Percentiles rank a stretch among this genome's conserved stretches.
Evolutionary conservation across 2,329 filamentous ascomycete species (phyloP).

Genomic region (Mycosphaerella arachidis): DNA sequence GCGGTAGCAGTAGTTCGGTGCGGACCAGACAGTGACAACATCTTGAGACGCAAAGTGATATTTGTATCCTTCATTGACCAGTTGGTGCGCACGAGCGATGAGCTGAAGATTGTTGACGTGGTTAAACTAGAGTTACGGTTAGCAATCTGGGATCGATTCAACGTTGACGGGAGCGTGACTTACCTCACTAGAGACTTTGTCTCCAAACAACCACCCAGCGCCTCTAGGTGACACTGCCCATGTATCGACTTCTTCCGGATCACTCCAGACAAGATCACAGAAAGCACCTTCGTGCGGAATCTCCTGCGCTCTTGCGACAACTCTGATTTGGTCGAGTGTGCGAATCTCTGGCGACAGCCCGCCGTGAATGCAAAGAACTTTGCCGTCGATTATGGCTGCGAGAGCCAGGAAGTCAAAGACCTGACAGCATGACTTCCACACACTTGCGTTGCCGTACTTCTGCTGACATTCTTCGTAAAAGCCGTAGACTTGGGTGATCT

Average conservation of each 20-base stretch:
- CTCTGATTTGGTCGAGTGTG: slow-evolving; percentile 69
- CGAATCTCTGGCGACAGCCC: slow-evolving; percentile 69
- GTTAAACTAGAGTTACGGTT: slow-evolving; percentile 52
- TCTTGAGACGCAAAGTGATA: slow-evolving; percentile 95
- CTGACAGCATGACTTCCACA: slow-evolving; percentile 76
- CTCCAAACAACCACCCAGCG: slow-evolving; percentile 64
- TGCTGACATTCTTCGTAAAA: slow-evolving; percentile 75
- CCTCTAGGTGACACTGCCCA: slow-evolving; percentile 64
- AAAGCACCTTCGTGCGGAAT: slow-evolving; percentile 74
- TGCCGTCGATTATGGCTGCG: slow-evolving; percentile 68
- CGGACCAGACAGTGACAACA: slow-evolving; percentile 82
- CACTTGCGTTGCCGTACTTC: slow-evolving; percentile 72
- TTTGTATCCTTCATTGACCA: slow-evolving; percentile 76
- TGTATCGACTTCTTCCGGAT: slow-evolving; percentile 65
- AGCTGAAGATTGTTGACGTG: slow-evolving; percentile 69
- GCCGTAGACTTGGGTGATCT: slow-evolving; percentile 74
- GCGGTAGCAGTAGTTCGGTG: slow-evolving; percentile 93
- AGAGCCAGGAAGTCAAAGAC: slow-evolving; percentile 74
- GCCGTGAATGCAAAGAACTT: slow-evolving; percentile 69
- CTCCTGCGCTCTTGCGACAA: slow-evolving; percentile 69
- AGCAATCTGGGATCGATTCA: not conserved
- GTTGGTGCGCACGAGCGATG: slow-evolving; percentile 68
- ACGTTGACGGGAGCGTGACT: slow-evolving; percentile 12
- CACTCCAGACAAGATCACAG: slow-evolving; percentile 72
- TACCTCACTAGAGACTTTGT: slow-evolving; percentile 66